phyloP scores from a whole-genome alignment of 495 filamentous ascomycete species.

The Daldinia decipiens region DNA sequence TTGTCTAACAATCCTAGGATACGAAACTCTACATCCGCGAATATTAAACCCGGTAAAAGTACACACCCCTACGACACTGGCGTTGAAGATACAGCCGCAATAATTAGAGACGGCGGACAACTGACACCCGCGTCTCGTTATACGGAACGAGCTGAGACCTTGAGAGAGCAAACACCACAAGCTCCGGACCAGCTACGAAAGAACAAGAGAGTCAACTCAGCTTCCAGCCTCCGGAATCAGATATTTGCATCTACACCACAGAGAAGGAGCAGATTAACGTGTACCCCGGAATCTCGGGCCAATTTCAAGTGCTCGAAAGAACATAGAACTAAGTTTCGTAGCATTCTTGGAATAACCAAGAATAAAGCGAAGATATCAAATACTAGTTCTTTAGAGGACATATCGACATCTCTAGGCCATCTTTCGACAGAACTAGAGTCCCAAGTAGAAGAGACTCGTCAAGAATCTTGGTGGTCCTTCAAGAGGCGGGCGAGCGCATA shows the following conservation, averaged over 20 bases:
- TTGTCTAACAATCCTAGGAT: constrained; percentile 5
- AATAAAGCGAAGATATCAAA: constrained; percentile 6
- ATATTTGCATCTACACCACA: not conserved
- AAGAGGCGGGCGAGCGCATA: constrained; percentile 5
- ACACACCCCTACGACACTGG: constrained; percentile 47
- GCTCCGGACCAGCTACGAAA: constrained; percentile 7
- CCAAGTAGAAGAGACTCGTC: not conserved
- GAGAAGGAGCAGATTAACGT: constrained; percentile 6
- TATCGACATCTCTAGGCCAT: constrained; percentile 12
- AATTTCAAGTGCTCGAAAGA: not conserved
- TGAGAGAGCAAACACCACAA: not conserved
- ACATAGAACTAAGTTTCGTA: constrained; percentile 18
- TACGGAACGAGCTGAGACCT: not conserved
- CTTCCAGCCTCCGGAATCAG: constrained; percentile 15
- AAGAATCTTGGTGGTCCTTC: constrained; percentile 23
- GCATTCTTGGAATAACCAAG: constrained; percentile 9
- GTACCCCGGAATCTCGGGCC: constrained; percentile 10
- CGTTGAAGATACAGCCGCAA: constrained; percentile 14
- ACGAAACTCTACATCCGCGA: not conserved
- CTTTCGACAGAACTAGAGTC: not conserved
- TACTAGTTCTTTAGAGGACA: constrained; percentile 1
- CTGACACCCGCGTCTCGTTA: not conserved
- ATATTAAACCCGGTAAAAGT: constrained; percentile 34
- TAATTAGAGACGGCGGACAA: not conserved
- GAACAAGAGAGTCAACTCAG: constrained; percentile 17